Evolutionary conservation across 2,329 filamentous ascomycete genomes (phyloP).

Genomic region (Fonsecaea pedrosoi): DNA sequence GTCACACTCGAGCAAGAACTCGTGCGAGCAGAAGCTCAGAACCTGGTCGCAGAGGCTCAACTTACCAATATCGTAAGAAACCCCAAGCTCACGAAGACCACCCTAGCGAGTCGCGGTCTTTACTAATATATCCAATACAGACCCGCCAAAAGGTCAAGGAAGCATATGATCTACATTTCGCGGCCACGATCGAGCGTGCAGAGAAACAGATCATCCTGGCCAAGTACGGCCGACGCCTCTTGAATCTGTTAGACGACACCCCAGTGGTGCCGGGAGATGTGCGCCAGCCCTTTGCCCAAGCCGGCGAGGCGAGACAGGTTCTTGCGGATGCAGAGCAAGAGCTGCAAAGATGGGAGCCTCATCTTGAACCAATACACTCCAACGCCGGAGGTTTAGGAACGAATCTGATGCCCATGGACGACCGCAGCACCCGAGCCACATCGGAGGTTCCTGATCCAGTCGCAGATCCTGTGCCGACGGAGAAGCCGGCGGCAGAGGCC

Average conservation of each 20-base stretch:
- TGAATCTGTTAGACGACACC: slow-evolving; percentile 86
- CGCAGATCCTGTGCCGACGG: slow-evolving; percentile 9
- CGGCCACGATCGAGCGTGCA: slow-evolving; percentile 89
- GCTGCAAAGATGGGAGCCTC: slow-evolving; percentile 74
- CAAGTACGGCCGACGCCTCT: slow-evolving; percentile 82
- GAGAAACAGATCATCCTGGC: slow-evolving; percentile 97
- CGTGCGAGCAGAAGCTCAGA: slow-evolving; percentile 93
- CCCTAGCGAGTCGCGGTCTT: background rate
- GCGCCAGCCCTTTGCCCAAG: slow-evolving; percentile 70
- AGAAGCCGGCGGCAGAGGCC: slow-evolving; percentile 28
- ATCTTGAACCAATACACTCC: slow-evolving; percentile 61
- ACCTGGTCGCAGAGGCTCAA: slow-evolving; percentile 93
- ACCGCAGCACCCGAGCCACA: slow-evolving; percentile 30
- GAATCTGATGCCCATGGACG: slow-evolving; percentile 46
- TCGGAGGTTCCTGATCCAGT: slow-evolving; percentile 29
- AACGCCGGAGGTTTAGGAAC: slow-evolving; percentile 56
- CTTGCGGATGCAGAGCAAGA: slow-evolving; percentile 93
- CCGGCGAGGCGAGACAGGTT: slow-evolving; percentile 76
- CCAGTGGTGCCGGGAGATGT: slow-evolving; percentile 86
- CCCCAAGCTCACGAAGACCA: background rate
- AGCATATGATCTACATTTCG: slow-evolving; percentile 86
- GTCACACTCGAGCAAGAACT: slow-evolving; percentile 93
- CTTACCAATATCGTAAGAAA: slow-evolving; percentile 83
- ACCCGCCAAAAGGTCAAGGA: slow-evolving; percentile 96
- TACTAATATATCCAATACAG: slow-evolving; percentile 52